A percentile compares a stretch with the other conserved stretches of the same genome.
phyloP scores from a whole-genome alignment of 352 stramenopile species.

The Globisporangium cederbergense region DNA sequence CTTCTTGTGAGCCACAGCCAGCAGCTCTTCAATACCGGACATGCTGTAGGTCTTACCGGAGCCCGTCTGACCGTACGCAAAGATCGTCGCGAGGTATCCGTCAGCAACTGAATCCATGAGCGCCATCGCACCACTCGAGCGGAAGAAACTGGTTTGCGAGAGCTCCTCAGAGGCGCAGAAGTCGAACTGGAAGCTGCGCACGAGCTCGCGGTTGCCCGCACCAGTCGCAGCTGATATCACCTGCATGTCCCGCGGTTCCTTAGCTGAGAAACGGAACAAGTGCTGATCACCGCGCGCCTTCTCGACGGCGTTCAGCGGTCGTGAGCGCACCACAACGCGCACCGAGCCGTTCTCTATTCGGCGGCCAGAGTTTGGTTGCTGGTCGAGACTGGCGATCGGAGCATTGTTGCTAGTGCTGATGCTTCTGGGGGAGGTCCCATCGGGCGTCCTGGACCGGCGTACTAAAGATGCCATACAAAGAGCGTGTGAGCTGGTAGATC shows the following conservation, averaged over 20 bases:
- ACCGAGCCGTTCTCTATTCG: constrained; percentile 28
- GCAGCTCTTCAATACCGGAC: constrained; percentile 68
- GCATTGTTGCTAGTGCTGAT: constrained; percentile 7
- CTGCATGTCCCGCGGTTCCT: constrained; percentile 48
- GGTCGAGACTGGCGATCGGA: not conserved
- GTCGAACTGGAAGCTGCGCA: constrained; percentile 78
- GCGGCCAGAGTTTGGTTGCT: not conserved
- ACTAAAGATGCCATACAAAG: not conserved
- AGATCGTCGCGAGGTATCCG: constrained; percentile 67
- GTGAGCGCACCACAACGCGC: constrained; percentile 59
- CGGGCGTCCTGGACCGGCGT: constrained; percentile 10
- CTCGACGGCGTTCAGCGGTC: constrained; percentile 56
- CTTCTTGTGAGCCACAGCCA: constrained; percentile 30
- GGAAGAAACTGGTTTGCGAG: constrained; percentile 64
- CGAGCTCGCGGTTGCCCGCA: constrained; percentile 46
- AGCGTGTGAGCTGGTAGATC: not conserved
- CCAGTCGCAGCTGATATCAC: constrained; percentile 40
- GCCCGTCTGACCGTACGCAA: constrained; percentile 65
- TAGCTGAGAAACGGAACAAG: constrained; percentile 51
- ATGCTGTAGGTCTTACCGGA: constrained; percentile 80
- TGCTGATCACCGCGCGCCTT: constrained; percentile 41
- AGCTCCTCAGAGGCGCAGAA: constrained; percentile 62
- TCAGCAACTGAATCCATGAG: constrained; percentile 67
- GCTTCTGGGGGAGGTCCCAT: not conserved
- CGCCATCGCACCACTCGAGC: constrained; percentile 45